A percentile compares a stretch with the other conserved stretches of the same genome.
Conservation (phyloP, 2,329 filamentous ascomycete species). For the Curvularia hawaiiensis region DNA sequence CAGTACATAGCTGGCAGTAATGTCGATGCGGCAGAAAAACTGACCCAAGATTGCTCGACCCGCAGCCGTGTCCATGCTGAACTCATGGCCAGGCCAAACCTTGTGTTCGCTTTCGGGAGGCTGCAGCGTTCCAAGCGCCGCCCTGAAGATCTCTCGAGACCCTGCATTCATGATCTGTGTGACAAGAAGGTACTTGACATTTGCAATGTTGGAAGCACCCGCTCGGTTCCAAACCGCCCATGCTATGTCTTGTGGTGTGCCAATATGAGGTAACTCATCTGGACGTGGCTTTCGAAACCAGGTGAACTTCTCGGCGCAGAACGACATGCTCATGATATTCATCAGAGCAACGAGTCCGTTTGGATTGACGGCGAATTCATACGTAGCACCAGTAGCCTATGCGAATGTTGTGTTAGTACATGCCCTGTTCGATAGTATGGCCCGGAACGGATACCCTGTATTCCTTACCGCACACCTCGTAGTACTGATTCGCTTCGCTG, state of each 20-base stretch:
- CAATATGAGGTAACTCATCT: constrained; percentile 13
- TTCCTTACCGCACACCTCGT: constrained; percentile 15
- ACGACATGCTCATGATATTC: constrained; percentile 14
- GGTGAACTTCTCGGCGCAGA: constrained; percentile 8
- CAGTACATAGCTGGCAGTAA: neutral
- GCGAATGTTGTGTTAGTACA: neutral
- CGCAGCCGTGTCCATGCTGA: constrained; percentile 3
- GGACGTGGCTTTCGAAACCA: constrained; percentile 12
- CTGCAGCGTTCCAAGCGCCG: constrained; percentile 2
- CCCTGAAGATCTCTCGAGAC: constrained; percentile 5
- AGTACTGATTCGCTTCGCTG: constrained; percentile 9
- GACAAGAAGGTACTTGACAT: constrained; percentile 20
- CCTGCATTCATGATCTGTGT: constrained; percentile 15
- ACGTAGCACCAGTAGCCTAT: constrained; percentile 14
- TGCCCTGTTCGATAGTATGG: neutral
- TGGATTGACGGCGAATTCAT: constrained; percentile 15
- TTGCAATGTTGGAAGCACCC: neutral
- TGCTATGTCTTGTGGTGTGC: constrained; percentile 13
- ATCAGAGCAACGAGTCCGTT: constrained; percentile 8
- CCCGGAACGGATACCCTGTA: constrained; percentile 6
- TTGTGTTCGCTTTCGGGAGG: constrained; percentile 14
- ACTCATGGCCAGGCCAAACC: constrained; percentile 18
- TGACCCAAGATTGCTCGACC: constrained; percentile 14
- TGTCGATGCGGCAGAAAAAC: neutral
- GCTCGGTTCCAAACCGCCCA: constrained; percentile 23